phyloP scores from a whole-genome alignment of 2,329 filamentous ascomycete genomes.

The Conoideocrella luteorostrata region DNA sequence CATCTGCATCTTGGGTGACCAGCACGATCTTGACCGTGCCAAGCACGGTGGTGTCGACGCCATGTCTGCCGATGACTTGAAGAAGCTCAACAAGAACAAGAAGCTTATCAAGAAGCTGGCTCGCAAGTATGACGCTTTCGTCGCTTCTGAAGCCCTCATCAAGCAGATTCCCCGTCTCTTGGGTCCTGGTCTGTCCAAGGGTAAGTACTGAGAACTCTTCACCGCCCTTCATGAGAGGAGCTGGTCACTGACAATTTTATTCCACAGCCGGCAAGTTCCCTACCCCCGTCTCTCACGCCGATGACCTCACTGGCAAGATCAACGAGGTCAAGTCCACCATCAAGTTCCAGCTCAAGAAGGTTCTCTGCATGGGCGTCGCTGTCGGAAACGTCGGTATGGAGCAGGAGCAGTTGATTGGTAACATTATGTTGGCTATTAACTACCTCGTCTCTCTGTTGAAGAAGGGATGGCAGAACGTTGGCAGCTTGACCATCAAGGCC shows the following conservation, averaged over 20 bases:
- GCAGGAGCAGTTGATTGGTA: constrained; percentile 89
- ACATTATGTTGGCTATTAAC: constrained; percentile 99
- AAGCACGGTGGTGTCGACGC: constrained; percentile 98
- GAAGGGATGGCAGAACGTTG: constrained; percentile 99
- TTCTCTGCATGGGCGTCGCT: constrained; percentile 98
- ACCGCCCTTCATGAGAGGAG: background rate
- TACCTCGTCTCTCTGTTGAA: constrained; percentile 98
- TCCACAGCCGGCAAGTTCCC: constrained; percentile 93
- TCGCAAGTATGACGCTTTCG: constrained; percentile 99
- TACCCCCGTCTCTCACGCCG: constrained; percentile 92
- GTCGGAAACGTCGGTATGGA: constrained; percentile 98
- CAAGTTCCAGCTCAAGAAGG: constrained; percentile 99
- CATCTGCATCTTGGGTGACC: constrained; percentile 68
- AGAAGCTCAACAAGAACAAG: constrained; percentile 99
- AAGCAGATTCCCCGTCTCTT: constrained; percentile 99
- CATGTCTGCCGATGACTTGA: constrained; percentile 97
- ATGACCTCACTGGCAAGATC: constrained; percentile 92
- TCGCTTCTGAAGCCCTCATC: constrained; percentile 95
- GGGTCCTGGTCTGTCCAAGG: constrained; percentile 96
- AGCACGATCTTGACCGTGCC: constrained; percentile 98
- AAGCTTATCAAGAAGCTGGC: constrained; percentile 99
- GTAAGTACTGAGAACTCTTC: constrained; percentile 46
- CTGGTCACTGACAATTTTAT: constrained; percentile 19
- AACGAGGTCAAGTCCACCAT: constrained; percentile 99
- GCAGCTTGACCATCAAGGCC: constrained; percentile 99